Percentiles rank a stretch among this genome's conserved stretches.
phyloP scores from a whole-genome alignment of 768 basidiomycete species.

The Saitozyma podzolica region DNA sequence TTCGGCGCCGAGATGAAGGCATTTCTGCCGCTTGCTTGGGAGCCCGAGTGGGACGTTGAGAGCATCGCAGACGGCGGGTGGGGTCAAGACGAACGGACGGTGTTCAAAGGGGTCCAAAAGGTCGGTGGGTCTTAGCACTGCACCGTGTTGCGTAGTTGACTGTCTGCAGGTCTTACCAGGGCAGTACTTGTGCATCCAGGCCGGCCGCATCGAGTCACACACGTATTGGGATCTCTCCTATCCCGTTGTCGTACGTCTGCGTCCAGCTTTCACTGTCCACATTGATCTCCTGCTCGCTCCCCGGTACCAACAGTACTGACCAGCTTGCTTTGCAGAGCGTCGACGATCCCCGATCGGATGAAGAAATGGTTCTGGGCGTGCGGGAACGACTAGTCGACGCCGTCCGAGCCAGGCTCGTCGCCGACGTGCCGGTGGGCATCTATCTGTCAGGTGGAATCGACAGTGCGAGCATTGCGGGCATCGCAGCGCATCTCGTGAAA shows the following conservation, averaged over 20 bases:
- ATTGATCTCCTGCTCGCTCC: background rate
- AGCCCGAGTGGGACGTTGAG: slow-evolving; percentile 45
- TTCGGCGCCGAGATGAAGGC: slow-evolving; percentile 46
- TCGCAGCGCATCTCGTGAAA: slow-evolving; percentile 34
- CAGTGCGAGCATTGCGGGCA: slow-evolving; percentile 38
- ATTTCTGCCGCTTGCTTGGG: slow-evolving; percentile 38
- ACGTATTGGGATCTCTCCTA: slow-evolving; percentile 37
- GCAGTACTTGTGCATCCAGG: slow-evolving; percentile 33
- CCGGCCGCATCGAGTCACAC: slow-evolving; percentile 20
- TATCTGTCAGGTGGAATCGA: slow-evolving; percentile 49
- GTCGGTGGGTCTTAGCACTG: slow-evolving; percentile 4
- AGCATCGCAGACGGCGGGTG: slow-evolving; percentile 32
- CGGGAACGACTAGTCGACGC: slow-evolving; percentile 33
- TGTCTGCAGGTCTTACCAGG: slow-evolving; percentile 31
- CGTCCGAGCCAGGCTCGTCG: slow-evolving; percentile 33
- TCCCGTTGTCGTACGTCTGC: slow-evolving; percentile 16
- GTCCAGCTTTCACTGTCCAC: background rate
- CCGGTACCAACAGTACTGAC: too few species aligned
- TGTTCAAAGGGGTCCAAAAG: slow-evolving; percentile 40
- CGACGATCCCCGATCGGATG: slow-evolving; percentile 31
- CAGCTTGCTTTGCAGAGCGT: background rate
- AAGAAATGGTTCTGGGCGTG: slow-evolving; percentile 36
- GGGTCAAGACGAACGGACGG: slow-evolving; percentile 39
- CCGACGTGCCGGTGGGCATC: slow-evolving; percentile 46
- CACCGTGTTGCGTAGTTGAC: background rate